phyloP scores from a whole-genome alignment of 139 green algal species.

The Chlamydomonas eustigma region DNA sequence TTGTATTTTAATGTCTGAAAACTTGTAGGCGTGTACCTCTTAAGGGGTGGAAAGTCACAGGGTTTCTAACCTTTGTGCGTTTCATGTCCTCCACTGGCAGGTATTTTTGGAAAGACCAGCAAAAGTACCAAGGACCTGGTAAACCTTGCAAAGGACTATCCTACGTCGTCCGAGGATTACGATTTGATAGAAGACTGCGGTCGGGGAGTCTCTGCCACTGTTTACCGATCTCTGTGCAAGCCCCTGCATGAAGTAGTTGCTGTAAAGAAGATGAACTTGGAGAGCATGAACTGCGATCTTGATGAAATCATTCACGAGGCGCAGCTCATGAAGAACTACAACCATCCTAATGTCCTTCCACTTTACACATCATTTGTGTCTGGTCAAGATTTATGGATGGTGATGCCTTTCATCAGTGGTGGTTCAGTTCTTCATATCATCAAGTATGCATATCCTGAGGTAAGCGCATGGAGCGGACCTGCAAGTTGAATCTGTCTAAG shows the following conservation, averaged over 20 bases:
- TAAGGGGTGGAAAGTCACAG: too few relatives aligned
- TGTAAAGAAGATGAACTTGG: slow-evolving; percentile 95
- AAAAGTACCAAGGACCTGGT: slow-evolving; percentile 39
- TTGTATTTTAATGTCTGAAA: too few relatives aligned
- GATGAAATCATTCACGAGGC: slow-evolving; percentile 94
- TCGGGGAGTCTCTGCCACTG: slow-evolving; percentile 86
- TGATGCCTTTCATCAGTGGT: slow-evolving; percentile 82
- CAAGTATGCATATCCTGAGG: slow-evolving; percentile 79
- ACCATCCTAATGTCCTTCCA: slow-evolving; percentile 93
- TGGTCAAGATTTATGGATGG: slow-evolving; percentile 90
- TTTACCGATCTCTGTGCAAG: slow-evolving; percentile 30
- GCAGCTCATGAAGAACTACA: slow-evolving; percentile 84
- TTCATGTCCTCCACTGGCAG: too few relatives aligned
- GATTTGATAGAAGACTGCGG: slow-evolving; percentile 91
- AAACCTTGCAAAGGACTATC: slow-evolving; percentile 61
- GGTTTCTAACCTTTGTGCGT: too few relatives aligned
- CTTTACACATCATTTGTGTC: slow-evolving; percentile 90
- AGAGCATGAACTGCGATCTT: slow-evolving; percentile 84
- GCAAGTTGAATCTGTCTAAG: background rate
- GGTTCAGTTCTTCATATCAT: slow-evolving; percentile 85
- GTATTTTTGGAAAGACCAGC: too few relatives aligned
- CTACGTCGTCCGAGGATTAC: slow-evolving; percentile 70
- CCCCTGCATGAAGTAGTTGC: slow-evolving; percentile 74
- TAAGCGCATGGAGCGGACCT: background rate
- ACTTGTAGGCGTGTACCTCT: too few relatives aligned